Evolutionary conservation across 768 basidiomycete species (phyloP).

Genomic region (Lanmaoa rubissima): DNA sequence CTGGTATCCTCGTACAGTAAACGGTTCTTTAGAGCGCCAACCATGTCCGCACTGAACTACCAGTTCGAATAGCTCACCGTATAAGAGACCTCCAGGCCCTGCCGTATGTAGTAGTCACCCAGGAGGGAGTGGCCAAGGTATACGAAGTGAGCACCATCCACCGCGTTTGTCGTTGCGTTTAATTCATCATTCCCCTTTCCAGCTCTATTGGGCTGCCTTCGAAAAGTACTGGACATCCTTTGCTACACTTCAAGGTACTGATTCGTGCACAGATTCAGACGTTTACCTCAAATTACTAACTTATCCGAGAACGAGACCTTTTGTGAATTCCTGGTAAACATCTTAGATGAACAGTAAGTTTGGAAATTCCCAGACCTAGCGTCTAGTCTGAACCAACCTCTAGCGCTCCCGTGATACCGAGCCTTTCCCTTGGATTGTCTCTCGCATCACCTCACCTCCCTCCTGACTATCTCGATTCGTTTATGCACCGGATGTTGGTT

Average conservation of each 20-base stretch:
- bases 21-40: constrained; percentile 66
- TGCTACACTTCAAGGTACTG: constrained; percentile 3
- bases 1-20: neutral
- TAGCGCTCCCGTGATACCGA: constrained; percentile 79
- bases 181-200: neutral
- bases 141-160: constrained; percentile 62
- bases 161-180: neutral
- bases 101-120: constrained; percentile 84
- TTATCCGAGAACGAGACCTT: constrained; percentile 76
- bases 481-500: constrained; percentile 89
- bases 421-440: constrained; percentile 76
- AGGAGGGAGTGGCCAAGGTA: constrained; percentile 78
- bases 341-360: constrained; percentile 76
- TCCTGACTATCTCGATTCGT: constrained; percentile 78
- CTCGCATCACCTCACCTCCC: constrained; percentile 78
- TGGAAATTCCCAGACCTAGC: neutral
- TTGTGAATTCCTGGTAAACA: constrained; percentile 62
- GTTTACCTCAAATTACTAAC: constrained; percentile 68
- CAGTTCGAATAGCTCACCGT: constrained; percentile 84
- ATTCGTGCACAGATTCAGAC: constrained; percentile 54
- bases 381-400: constrained; percentile 8
- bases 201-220: constrained; percentile 88
- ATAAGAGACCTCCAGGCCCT: constrained; percentile 83
- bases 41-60: constrained; percentile 86
- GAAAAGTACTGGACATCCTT: constrained; percentile 55